A percentile compares a stretch with the other conserved stretches of the same genome.
Conservation (phyloP, 768 basidiomycete species). For the Agaricus blazei region DNA sequence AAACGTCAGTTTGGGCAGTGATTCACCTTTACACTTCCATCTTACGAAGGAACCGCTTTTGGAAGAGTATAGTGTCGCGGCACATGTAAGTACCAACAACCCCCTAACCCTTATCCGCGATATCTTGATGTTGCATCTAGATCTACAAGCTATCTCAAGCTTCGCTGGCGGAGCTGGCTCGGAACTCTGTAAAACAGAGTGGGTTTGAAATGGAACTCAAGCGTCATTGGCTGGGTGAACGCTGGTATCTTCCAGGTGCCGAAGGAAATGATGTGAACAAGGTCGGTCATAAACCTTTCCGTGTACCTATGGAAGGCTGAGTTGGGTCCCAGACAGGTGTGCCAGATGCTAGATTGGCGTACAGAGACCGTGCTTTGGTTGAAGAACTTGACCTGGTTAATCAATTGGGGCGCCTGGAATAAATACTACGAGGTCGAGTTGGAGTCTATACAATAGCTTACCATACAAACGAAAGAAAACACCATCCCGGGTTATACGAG, state of each 20-base stretch:
- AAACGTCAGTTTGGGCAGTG: constrained; percentile 94
- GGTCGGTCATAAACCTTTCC: constrained; percentile 33
- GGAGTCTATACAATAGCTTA: too few species aligned
- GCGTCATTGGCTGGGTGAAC: constrained; percentile 88
- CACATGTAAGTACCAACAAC: constrained; percentile 58
- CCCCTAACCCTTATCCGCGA: not conserved
- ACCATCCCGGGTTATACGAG: too few species aligned
- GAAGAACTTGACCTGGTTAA: constrained; percentile 76
- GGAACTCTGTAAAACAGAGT: constrained; percentile 94
- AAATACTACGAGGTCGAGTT: too few species aligned
- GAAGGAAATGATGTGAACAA: constrained; percentile 96
- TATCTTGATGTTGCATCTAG: constrained; percentile 27
- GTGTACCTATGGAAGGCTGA: not conserved
- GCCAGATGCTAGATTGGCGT: constrained; percentile 85
- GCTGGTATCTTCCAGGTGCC: constrained; percentile 92
- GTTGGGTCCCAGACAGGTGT: constrained; percentile 77
- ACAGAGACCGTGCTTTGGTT: constrained; percentile 82
- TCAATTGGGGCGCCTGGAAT: too few species aligned
- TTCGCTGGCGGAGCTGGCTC: constrained; percentile 91
- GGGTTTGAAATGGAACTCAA: constrained; percentile 99
- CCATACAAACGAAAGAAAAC: too few species aligned
- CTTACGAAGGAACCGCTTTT: constrained; percentile 95
- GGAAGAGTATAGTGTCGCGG: constrained; percentile 97
- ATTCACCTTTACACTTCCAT: constrained; percentile 95
- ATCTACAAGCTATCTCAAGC: constrained; percentile 96